Percentiles rank a stretch among this genome's conserved stretches.
Evolutionary conservation across 192 early-diverging fungal species (phyloP).

Genomic region (Coemansia sp.): DNA sequence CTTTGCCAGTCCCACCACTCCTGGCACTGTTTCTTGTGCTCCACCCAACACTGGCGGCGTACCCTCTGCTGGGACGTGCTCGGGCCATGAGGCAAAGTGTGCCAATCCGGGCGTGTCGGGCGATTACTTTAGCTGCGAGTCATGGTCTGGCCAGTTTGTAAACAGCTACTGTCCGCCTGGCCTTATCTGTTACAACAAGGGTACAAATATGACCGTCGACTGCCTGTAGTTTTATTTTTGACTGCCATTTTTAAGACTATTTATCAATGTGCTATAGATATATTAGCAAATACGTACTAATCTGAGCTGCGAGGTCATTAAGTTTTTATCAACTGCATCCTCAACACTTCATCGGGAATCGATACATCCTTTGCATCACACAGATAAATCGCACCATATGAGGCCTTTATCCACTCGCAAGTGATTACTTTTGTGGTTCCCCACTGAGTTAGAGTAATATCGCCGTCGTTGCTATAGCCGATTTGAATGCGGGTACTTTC

Average conservation of each 20-base stretch:
- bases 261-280: background rate
- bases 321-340: background rate
- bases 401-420: conserved; percentile 7
- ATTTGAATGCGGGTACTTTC: background rate
- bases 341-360: background rate
- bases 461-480: background rate
- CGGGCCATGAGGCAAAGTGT: conserved; percentile 42
- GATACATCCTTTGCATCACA: background rate
- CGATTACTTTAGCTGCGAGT: conserved; percentile 46
- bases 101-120: conserved; percentile 26
- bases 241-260: background rate
- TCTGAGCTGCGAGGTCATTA: background rate
- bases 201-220: conserved; percentile 24
- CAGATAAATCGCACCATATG: background rate
- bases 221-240: conserved; percentile 17
- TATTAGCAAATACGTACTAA: background rate
- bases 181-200: conserved; percentile 44
- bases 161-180: conserved; percentile 28
- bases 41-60: conserved; percentile 48
- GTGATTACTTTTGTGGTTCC: background rate
- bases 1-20: conserved; percentile 47
- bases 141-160: conserved; percentile 43
- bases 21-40: conserved; percentile 41
- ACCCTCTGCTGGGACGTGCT: conserved; percentile 35
- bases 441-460: background rate